Percentiles rank a stretch among this genome's conserved stretches.
phyloP scores from a whole-genome alignment of 2,329 filamentous ascomycete species.

The Echinosphaeria canescens region DNA sequence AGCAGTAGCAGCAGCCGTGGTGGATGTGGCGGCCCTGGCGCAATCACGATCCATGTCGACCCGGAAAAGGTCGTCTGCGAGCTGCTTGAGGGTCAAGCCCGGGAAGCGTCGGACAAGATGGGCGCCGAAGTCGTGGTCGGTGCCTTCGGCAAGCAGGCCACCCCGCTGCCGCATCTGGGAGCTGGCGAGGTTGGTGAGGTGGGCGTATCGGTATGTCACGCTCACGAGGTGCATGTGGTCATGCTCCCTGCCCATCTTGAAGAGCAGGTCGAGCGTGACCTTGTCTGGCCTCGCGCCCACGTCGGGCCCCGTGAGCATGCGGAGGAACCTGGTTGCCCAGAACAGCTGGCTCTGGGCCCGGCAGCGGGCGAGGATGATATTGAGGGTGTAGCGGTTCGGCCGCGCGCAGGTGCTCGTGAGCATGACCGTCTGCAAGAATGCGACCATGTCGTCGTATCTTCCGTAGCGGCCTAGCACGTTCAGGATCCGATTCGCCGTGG shows the following conservation, averaged over 20 bases:
- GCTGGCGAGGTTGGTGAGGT: constrained; percentile 7
- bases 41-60: too few species aligned
- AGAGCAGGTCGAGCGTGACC: constrained; percentile 15
- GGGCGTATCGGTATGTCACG: constrained; percentile 13
- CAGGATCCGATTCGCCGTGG: constrained; percentile 15
- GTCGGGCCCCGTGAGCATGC: constrained; percentile 6
- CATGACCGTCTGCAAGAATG: constrained; percentile 13
- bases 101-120: too few species aligned
- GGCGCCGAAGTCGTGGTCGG: too few species aligned
- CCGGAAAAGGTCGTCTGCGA: too few species aligned
- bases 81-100: too few species aligned
- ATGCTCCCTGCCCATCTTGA: constrained; percentile 12
- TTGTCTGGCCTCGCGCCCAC: constrained; percentile 7
- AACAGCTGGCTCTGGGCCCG: constrained; percentile 5
- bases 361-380: constrained; percentile 11
- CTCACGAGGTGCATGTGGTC: constrained; percentile 11
- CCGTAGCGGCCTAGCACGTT: constrained; percentile 18
- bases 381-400: constrained; percentile 13
- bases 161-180: constrained; percentile 9
- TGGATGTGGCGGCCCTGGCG: too few species aligned
- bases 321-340: constrained; percentile 6
- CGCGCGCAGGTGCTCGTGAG: constrained; percentile 3
- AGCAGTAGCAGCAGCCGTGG: too few species aligned
- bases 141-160: too few species aligned
- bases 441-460: constrained; percentile 8